phyloP scores from a whole-genome alignment of 2,329 filamentous ascomycete genomes.

The Sporothrix brunneoviolacea region DNA sequence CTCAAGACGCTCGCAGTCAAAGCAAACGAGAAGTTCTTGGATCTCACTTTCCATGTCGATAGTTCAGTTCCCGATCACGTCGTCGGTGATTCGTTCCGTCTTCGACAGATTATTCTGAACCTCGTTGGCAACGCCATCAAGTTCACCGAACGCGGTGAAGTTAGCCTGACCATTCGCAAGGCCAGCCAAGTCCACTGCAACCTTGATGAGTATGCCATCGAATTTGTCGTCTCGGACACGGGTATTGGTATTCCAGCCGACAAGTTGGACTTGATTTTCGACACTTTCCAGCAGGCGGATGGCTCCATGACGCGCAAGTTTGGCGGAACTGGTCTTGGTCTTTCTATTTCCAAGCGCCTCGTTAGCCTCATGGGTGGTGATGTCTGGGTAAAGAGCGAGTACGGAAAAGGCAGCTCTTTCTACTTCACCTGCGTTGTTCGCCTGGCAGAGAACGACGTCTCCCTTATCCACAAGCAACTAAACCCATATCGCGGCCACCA shows the following conservation, averaged over 20 bases:
- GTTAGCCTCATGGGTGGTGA: slow-evolving; percentile 95
- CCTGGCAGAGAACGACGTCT: slow-evolving; percentile 71
- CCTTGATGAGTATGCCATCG: slow-evolving; percentile 70
- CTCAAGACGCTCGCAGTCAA: slow-evolving; percentile 95
- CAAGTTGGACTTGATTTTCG: slow-evolving; percentile 95
- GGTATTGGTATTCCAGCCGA: slow-evolving; percentile 94
- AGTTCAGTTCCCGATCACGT: slow-evolving; percentile 92
- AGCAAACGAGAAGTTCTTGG: slow-evolving; percentile 90
- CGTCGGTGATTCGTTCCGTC: slow-evolving; percentile 90
- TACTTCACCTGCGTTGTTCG: slow-evolving; percentile 93
- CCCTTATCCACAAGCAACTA: slow-evolving; percentile 73
- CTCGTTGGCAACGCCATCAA: slow-evolving; percentile 98
- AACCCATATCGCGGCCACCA: slow-evolving; percentile 88
- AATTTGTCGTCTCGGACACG: slow-evolving; percentile 93
- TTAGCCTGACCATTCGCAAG: slow-evolving; percentile 83
- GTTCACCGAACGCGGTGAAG: slow-evolving; percentile 94
- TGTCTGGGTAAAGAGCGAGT: slow-evolving; percentile 91
- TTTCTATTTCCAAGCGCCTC: slow-evolving; percentile 91
- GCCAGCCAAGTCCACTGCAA: slow-evolving; percentile 50
- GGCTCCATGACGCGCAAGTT: slow-evolving; percentile 95
- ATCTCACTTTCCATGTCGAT: slow-evolving; percentile 89
- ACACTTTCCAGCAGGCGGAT: slow-evolving; percentile 97
- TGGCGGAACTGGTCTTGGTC: slow-evolving; percentile 84
- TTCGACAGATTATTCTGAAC: slow-evolving; percentile 95
- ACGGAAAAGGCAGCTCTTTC: slow-evolving; percentile 87